phyloP scores from a whole-genome alignment of 768 basidiomycete genomes.

The Tylopilus rubrobrunneus region DNA sequence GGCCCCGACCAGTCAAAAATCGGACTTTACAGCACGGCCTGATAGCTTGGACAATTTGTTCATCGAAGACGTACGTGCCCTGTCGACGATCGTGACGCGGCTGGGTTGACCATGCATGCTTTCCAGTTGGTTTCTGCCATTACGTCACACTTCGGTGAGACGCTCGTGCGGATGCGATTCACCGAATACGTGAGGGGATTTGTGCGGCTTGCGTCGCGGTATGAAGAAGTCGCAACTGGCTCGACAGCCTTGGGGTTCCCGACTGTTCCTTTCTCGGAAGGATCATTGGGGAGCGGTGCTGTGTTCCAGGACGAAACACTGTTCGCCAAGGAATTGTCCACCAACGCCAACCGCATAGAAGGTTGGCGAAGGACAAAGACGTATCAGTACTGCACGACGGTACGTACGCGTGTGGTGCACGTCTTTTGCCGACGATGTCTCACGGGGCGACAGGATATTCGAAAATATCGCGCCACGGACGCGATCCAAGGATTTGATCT shows the following conservation, averaged over 20 bases:
- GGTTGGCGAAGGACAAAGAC: constrained; percentile 85
- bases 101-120: background rate
- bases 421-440: background rate
- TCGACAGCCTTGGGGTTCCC: constrained; percentile 74
- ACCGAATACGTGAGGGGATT: constrained; percentile 87
- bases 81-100: background rate
- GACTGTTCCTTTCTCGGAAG: constrained; percentile 45
- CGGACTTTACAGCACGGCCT: constrained; percentile 51
- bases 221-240: constrained; percentile 79
- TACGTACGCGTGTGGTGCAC: constrained; percentile 34
- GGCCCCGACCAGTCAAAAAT: constrained; percentile 52
- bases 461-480: constrained; percentile 46
- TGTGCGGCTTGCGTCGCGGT: constrained; percentile 82
- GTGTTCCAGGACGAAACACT: constrained; percentile 70
- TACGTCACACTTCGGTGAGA: constrained; percentile 88
- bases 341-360: constrained; percentile 83
- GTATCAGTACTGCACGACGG: constrained; percentile 70
- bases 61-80: constrained; percentile 80
- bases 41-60: constrained; percentile 78
- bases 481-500: constrained; percentile 82
- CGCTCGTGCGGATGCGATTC: constrained; percentile 82
- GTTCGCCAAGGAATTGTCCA: constrained; percentile 64
- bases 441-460: constrained; percentile 56
- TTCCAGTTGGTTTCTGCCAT: constrained; percentile 73
- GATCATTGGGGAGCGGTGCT: constrained; percentile 71